Base-by-base conservation (phyloP, 2,329 filamentous ascomycete genomes). In the Neofusicoccum laricinum region DNA sequence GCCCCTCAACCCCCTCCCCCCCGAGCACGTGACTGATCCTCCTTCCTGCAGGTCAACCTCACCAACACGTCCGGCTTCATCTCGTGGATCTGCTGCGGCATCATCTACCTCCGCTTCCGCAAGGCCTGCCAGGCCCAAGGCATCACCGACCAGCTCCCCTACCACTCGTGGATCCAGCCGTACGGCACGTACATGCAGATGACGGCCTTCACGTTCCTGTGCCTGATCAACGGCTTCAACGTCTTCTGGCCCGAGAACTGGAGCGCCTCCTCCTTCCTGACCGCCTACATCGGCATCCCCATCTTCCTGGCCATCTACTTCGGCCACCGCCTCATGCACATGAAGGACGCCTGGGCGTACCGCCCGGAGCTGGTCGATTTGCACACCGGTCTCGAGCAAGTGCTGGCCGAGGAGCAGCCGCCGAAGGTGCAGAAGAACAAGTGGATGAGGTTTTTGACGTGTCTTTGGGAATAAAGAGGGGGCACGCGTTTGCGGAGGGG, bases 151-250 rank as follows among this genome's bases (percentile, higher is more conserved):
- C 43, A 59, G n/a, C 77, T 85, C 4, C 84, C 86, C 0, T 88
- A 86, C 69, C 75, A 75, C 32, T 84, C 81, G n/a, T 71, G 71
- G 21, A 68, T 87, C 4, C 86, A 88, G 69, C 86, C 90, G 0
- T 92, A 88, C 71, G 86, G 86, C 2, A 84, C 89, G 0, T 91
- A 83, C 70, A 76, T 84, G 62, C 82, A 84, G 10, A 82, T 92
- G 1, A 72, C 84, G 15, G 72, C 86, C 25, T 83, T 92, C 61
- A 72, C 75, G 2, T 76, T 91, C 30, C 80, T 93, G n/a, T 85
- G 84, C 1, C 76, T 93, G 2, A 88, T 91, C 69, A 92, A 92
- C 70, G 91, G 90, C 1, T 94, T 93, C 76, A 84, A 88, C 40
- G 85, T 90, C 14, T 93, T 94, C 73, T 89, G 89, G 73, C 85